These are phyloP conservation scores for Brassica cretica DNA, from an alignment of 345 rosid genomes.

Conservation along the genomic window DNA sequence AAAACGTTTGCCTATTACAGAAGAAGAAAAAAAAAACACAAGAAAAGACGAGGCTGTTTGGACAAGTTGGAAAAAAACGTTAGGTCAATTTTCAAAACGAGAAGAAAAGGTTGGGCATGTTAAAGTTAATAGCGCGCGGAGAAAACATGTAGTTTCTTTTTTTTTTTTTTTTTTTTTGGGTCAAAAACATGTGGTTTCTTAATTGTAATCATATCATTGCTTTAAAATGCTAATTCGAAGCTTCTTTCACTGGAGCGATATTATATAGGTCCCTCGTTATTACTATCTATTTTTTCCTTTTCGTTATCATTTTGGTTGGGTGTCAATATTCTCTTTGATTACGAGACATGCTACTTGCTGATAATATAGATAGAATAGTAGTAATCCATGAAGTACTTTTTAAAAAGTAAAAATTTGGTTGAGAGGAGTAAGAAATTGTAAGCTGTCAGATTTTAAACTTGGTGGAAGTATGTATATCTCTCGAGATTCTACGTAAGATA, in stretches of 20 bases:
- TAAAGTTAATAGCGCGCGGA: not conserved
- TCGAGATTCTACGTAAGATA: slow-evolving; percentile 20
- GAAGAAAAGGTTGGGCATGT: not conserved
- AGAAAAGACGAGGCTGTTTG: not conserved
- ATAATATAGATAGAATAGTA: not conserved
- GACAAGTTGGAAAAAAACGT: not conserved
- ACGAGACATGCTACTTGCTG: not conserved
- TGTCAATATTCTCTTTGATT: slow-evolving; percentile 5
- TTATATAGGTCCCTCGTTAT: not conserved
- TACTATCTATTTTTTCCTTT: not conserved
- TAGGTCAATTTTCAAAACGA: not conserved
- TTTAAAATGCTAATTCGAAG: slow-evolving; percentile 10
- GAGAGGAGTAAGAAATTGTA: slow-evolving; percentile 9
- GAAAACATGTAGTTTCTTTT: slow-evolving; percentile 28
- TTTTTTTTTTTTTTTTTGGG: no score
- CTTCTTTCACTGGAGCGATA: slow-evolving; percentile 22
- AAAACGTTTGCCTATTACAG: not conserved
- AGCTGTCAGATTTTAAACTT: not conserved
- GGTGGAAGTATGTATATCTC: not conserved
- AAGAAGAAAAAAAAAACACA: not conserved
- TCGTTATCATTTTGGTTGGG: not conserved
- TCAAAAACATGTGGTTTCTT: slow-evolving; percentile 28
- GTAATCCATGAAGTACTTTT: not conserved
- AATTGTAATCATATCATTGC: slow-evolving; percentile 7
- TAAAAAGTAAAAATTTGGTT: not conserved